Evolutionary conservation across 2,329 filamentous ascomycete genomes (phyloP), one percentile per base, ranked within the genome.

Genomic region (Colletotrichum endophyticum): DNA sequence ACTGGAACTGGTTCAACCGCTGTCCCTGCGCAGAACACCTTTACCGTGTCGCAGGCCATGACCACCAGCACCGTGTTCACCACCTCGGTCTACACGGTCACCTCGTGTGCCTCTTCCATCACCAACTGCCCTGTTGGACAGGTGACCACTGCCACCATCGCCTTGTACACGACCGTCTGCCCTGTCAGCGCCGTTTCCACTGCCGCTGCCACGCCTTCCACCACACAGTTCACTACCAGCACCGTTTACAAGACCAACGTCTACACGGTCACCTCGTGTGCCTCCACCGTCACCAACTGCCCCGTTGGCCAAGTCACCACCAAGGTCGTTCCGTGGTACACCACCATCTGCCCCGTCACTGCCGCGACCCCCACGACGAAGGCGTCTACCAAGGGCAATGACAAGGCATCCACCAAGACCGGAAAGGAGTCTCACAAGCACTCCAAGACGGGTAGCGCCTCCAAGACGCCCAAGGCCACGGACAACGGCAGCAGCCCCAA

Each of bases 261-360:
- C 78, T 86, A 89, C 78, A 92, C 90, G 78, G 86, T 92, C 83
- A 91, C 88, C 80, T 89, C 88, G 49, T 92, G 91, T 83, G 87
- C 86, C 63, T 84, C 89, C 25, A 81, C 81, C 12, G 81, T 87
- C 3, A 81, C 79, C 36, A 80, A 86, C 83, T 87, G 85, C 80
- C 84, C 86, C 11, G 81, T 77, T 2, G 82, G 82, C 25, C 80
- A 83, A 32, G 81, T 87, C 44, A 85, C 84, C 22, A 88, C 87
- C 3, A 78, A 82, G 77, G 79, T 83, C 39, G 77, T 83, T 36
- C 78, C 82, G 39, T 72, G 79, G 72, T 86, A 84, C 36, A 88
- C 86, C 30, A 88, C 86, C 11, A 81, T 87, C 73, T 87, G 86
- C 84, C 87, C 87, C 9, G 82, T 87, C 32, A 80, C 79, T 32